Evolutionary conservation across 306 rosid species (phyloP).

Genomic region (Gastrolobium bilobum): DNA sequence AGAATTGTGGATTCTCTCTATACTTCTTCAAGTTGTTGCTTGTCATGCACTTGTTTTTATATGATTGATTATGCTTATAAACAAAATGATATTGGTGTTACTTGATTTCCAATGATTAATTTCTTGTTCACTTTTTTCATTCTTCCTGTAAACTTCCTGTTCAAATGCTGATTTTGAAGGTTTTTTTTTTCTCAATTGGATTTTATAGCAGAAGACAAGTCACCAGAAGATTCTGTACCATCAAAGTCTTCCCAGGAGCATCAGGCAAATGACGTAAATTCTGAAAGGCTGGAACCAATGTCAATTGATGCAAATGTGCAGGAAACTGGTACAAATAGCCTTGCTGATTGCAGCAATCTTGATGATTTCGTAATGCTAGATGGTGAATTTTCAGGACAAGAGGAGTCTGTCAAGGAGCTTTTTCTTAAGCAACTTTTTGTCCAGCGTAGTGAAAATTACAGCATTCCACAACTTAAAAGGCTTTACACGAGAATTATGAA

Average conservation of each 20-base stretch:
- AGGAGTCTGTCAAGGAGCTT: slow-evolving; percentile 72
- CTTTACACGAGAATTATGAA: slow-evolving; percentile 89
- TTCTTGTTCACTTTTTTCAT: slow-evolving; percentile 18
- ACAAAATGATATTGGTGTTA: background rate
- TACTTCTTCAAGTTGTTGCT: slow-evolving; percentile 5
- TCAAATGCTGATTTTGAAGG: slow-evolving; percentile 31
- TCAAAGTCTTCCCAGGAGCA: slow-evolving; percentile 62
- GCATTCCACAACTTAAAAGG: slow-evolving; percentile 90
- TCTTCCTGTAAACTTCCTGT: too few relatives aligned
- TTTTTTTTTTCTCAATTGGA: slow-evolving; percentile 16
- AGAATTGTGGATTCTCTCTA: slow-evolving; percentile 4
- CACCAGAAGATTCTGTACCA: slow-evolving; percentile 56
- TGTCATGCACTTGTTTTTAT: background rate
- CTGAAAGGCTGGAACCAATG: slow-evolving; percentile 56
- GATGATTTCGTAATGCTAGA: slow-evolving; percentile 61
- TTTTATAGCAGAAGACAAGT: slow-evolving; percentile 69
- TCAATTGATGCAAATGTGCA: slow-evolving; percentile 50
- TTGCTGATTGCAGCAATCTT: slow-evolving; percentile 48
- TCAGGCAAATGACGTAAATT: slow-evolving; percentile 51
- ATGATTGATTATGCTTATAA: slow-evolving; percentile 36
- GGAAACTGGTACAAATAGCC: slow-evolving; percentile 55
- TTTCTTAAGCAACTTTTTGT: slow-evolving; percentile 61
- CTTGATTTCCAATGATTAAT: slow-evolving; percentile 12
- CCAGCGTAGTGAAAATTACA: slow-evolving; percentile 66
- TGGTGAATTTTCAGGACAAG: slow-evolving; percentile 59